Evolutionary conservation across 352 stramenopile species (phyloP).

Genomic region (Globisporangium viniferum): DNA sequence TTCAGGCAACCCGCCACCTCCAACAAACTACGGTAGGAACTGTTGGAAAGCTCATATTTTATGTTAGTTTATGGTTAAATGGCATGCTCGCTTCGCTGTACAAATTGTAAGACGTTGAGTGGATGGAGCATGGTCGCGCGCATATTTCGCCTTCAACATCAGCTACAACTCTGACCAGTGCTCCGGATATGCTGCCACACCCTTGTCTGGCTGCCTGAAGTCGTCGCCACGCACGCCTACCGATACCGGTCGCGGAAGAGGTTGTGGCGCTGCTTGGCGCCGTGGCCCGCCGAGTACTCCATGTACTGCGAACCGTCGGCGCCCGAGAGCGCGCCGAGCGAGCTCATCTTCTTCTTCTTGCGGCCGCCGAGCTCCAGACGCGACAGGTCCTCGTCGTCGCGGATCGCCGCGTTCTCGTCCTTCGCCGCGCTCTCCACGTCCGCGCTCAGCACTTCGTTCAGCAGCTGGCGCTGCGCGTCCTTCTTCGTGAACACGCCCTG

Average conservation of each 20-base stretch:
- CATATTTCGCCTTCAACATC: not conserved
- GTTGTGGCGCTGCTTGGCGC: slow-evolving; percentile 83
- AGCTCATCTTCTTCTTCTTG: slow-evolving; percentile 80
- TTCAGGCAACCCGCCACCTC: not conserved
- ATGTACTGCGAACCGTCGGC: slow-evolving; percentile 83
- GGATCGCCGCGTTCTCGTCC: slow-evolving; percentile 81
- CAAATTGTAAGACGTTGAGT: not conserved
- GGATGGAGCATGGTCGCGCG: not conserved
- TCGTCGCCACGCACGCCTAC: slow-evolving; percentile 19
- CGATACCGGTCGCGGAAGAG: slow-evolving; percentile 84
- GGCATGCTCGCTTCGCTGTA: not conserved
- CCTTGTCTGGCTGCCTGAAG: not conserved
- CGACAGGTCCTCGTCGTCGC: slow-evolving; percentile 79
- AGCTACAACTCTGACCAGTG: not conserved
- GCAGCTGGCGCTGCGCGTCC: slow-evolving; percentile 66
- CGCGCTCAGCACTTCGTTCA: slow-evolving; percentile 79
- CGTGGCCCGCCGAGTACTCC: slow-evolving; percentile 81
- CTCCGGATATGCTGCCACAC: not conserved
- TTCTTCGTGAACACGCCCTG: slow-evolving; percentile 80
- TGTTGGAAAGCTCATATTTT: not conserved
- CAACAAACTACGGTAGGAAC: not conserved
- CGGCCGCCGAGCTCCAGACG: slow-evolving; percentile 60
- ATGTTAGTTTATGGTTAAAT: not conserved
- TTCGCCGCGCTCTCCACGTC: slow-evolving; percentile 79
- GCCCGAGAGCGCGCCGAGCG: slow-evolving; percentile 72